Evolutionary conservation across 441 rosid genomes (phyloP), one percentile per base, ranked within the genome.

Genomic region (Erysimum pusillum): DNA sequence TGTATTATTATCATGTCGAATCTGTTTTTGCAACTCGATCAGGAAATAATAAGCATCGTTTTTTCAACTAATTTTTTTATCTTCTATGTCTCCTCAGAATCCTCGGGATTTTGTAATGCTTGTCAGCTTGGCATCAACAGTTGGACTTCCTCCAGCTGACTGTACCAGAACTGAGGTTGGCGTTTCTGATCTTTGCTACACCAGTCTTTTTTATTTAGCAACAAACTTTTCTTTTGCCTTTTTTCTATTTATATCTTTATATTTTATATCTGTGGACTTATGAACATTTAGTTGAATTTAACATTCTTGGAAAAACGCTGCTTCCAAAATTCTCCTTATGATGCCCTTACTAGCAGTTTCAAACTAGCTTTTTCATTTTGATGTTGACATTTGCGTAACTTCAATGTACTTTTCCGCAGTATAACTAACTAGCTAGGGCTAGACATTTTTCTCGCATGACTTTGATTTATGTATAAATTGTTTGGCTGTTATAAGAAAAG

Each of bases 121-220:
- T 75, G 85, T 90, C 84, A 74, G 75, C 65, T 79, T 96, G 85
- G 81, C 86, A 66, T 87, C 91, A 61, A 78, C 82, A 20, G 86
- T 86, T 80, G 98, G 98, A 82, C 81, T 91, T 78, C 86, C 89
- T 79, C 64, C 83, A 69, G 79, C 74, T 71, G 85, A 84, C 81
- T 48, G 54, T 78, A 85, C 86, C 63, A 82, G 74, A 82, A 74
- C 78, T 74, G 87, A 93, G 99, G 99, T 91, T 76, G 73, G 89
- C 17, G 66, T 25, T 77, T 51, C 70, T 48, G 10, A 34, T 69
- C 42, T 62, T 60, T 14, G 4, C 56, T 58, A 22, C 28, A 41
- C 34, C 44, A 17, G 46, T 35, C 48, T 32, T 34, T 58, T 31
- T 64, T 18, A 15, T 15, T 58, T 34, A 42, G 48, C 45, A 7